Base-by-base conservation (phyloP, 345 rosid species). In the Pistacia vera region DNA sequence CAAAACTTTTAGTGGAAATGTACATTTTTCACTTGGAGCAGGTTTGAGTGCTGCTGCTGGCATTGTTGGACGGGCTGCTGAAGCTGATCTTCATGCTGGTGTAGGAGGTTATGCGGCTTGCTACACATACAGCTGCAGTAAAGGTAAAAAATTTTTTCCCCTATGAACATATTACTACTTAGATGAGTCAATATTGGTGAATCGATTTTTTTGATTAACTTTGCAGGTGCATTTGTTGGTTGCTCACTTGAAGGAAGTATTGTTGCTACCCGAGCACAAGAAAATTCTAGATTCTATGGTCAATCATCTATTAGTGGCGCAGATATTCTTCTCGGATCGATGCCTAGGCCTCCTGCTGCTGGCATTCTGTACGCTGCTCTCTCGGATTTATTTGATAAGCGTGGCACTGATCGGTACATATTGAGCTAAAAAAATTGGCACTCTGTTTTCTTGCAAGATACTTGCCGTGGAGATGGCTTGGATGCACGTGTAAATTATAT, bases 141-240 rank as follows among this genome's bases (percentile, higher is more conserved):
- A 78, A 78, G 81, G 81, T 78, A 35, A 58, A 6, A 41, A 22
- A 22, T 0, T 0, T 17, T 41, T 62, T 13, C 49, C 67, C 58
- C 9, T 3, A 17, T 18, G 20, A 61, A 20, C 66, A 5, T 22
- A 4, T 4, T 54, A 46, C 22, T 72, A 25, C 28, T 60, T 9
- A 12, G 5, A 59, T 72, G 46, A 72, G 11, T 61, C 28, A 12
- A 1, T 25, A 60, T 33, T 17, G 44, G 46, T 16, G 9, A 3
- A 38, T 55, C 35, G 22, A n/a, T 2, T 33, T 49, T 30, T 56
- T 48, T 73, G 48, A 30, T 58, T 30, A 36, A 8, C 60, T 30
- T 48, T 66, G 25, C 81, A 66, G 81, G 81, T 66, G 81, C 81
- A 59, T 78, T 72, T 78, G 81, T 78, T 36, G 81, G 81, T 61